A percentile compares a stretch with the other conserved stretches of the same genome.
Evolutionary conservation across 306 rosid species (phyloP).

Genomic region (Quercus berberidifolia): DNA sequence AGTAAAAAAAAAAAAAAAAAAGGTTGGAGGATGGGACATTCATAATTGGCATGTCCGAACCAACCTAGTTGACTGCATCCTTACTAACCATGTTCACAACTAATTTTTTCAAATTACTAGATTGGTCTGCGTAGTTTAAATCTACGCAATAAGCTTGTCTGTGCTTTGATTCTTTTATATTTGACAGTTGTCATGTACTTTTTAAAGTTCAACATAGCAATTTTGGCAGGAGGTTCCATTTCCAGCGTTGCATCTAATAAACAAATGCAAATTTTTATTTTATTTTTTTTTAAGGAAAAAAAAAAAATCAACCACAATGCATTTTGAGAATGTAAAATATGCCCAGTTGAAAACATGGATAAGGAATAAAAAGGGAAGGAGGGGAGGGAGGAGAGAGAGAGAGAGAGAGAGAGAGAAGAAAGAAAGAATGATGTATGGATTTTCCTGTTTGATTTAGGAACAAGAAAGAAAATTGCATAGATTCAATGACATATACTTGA

Average conservation of each 20-base stretch:
- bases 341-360: not conserved
- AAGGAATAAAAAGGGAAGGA: not conserved
- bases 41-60: not conserved
- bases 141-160: not conserved
- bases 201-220: not conserved
- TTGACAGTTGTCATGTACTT: no score
- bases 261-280: not conserved
- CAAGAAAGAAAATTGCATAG: constrained; percentile 16
- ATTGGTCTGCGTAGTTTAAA: not conserved
- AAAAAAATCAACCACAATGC: no score
- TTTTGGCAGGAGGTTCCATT: not conserved
- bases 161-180: not conserved
- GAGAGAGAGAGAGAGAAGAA: no score
- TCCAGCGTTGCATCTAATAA: not conserved
- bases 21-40: not conserved
- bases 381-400: no score
- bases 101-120: no score
- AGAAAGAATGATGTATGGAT: not conserved
- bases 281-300: no score
- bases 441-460: not conserved
- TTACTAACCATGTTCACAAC: not conserved
- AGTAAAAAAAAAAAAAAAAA: not conserved
- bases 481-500: constrained; percentile 48
- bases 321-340: no score
- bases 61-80: not conserved